Conservation (phyloP, 1,284 basidiomycete species). For the Ustilago cynodontis region DNA sequence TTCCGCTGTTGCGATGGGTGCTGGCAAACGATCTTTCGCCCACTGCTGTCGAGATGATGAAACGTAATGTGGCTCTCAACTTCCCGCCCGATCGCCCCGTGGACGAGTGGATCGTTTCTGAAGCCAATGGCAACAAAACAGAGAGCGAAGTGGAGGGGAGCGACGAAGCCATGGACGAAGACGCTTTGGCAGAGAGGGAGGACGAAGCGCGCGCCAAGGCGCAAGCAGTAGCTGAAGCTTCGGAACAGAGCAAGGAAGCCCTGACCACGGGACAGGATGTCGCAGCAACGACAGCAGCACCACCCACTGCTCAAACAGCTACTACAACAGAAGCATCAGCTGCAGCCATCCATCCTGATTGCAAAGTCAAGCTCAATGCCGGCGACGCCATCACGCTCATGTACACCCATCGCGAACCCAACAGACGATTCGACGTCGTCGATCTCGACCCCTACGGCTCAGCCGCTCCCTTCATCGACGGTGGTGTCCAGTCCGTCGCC, state of each 20-base stretch:
- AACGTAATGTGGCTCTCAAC: slow-evolving; percentile 88
- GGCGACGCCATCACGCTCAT: slow-evolving; percentile 76
- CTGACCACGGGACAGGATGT: background rate
- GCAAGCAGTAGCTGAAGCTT: slow-evolving; percentile 12
- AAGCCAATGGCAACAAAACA: slow-evolving; percentile 6
- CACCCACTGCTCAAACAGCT: background rate
- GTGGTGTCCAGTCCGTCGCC: slow-evolving; percentile 89
- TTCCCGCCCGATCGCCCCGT: slow-evolving; percentile 75
- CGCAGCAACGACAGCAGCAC: background rate
- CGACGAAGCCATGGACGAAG: slow-evolving; percentile 34
- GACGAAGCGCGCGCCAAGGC: slow-evolving; percentile 23
- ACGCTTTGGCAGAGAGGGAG: slow-evolving; percentile 31
- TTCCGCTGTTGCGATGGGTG: slow-evolving; percentile 88
- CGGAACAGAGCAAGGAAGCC: background rate
- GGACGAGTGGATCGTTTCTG: slow-evolving; percentile 52
- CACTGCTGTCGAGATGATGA: slow-evolving; percentile 87
- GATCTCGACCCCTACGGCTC: slow-evolving; percentile 98
- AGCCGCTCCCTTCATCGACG: slow-evolving; percentile 95
- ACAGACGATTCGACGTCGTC: slow-evolving; percentile 86
- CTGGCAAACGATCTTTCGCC: slow-evolving; percentile 93
- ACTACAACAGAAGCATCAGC: background rate
- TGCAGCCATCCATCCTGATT: slow-evolving; percentile 61
- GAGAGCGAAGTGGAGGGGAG: background rate
- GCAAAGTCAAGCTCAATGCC: slow-evolving; percentile 65
- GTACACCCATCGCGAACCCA: slow-evolving; percentile 85